A percentile compares a stretch with the other conserved stretches of the same genome.
phyloP scores from a whole-genome alignment of 2,329 filamentous ascomycete genomes.

The Trichoderma brevicompactum region DNA sequence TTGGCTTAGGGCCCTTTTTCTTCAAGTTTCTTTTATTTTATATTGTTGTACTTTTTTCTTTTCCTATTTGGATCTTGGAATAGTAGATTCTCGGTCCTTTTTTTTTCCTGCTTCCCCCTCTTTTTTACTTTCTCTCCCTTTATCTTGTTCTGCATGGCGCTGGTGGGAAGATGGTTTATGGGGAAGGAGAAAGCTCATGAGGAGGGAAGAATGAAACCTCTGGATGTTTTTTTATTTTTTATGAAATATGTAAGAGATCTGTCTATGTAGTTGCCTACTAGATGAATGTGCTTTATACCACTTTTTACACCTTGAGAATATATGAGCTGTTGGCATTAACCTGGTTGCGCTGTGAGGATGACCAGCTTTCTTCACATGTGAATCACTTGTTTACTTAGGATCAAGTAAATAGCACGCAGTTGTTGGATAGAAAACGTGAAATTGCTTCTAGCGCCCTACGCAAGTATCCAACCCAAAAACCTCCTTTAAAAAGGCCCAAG shows the following conservation, averaged over 20 bases:
- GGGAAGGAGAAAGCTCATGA: not conserved
- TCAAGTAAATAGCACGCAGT: not conserved
- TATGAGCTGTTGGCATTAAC: not conserved
- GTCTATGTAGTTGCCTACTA: constrained; percentile 5
- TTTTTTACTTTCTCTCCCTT: not conserved
- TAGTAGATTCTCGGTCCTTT: too few species aligned
- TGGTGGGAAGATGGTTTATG: constrained; percentile 10
- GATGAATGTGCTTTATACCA: constrained; percentile 17
- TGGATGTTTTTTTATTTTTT: constrained; percentile 6
- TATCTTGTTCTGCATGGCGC: constrained; percentile 13
- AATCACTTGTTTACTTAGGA: not conserved
- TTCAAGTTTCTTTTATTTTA: not conserved
- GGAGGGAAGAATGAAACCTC: constrained; percentile 13
- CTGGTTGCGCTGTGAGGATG: not conserved
- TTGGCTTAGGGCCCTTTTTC: not conserved
- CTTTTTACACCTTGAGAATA: constrained; percentile 14
- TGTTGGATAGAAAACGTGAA: not conserved
- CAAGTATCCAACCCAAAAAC: not conserved
- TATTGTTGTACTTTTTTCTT: not conserved
- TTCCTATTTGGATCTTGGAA: not conserved
- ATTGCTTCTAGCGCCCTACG: constrained; percentile 9
- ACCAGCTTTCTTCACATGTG: not conserved
- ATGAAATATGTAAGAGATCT: constrained; percentile 1
- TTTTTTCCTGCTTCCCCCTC: not conserved
- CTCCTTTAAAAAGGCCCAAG: not conserved